These are phyloP conservation scores for Quercus dentata DNA, from an alignment of 306 rosid genomes.

Conservation along the genomic window DNA sequence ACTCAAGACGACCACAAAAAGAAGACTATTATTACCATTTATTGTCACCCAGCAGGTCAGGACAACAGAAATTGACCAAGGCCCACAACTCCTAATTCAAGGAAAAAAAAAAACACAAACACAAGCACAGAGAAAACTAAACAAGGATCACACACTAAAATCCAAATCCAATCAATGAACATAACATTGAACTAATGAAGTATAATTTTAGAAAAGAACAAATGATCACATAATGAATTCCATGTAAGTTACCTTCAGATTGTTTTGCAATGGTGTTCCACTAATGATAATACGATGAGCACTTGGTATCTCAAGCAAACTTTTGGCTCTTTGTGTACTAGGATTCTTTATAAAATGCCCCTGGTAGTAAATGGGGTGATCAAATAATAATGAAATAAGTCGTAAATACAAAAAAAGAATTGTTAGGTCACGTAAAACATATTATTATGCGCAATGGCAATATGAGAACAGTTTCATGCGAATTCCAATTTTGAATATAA, in stretches of 20 bases:
- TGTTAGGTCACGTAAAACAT: conserved; percentile 10
- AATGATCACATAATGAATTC: neutral
- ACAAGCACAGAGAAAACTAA: neutral
- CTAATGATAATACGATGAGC: conserved; percentile 80
- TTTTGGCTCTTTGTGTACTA: conserved; percentile 91
- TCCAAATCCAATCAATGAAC: neutral
- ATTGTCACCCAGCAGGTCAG: conserved; percentile 85
- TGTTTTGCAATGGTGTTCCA: conserved; percentile 91
- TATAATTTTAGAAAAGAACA: neutral
- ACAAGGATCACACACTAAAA: conserved; percentile 12
- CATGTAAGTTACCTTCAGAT: conserved; percentile 64
- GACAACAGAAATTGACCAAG: conserved; percentile 84
- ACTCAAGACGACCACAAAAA: conserved; percentile 5
- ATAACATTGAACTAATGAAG: neutral
- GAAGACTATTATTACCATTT: conserved; percentile 50
- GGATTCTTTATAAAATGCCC: conserved; percentile 97
- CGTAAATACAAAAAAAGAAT: too few relatives aligned
- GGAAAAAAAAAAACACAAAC: conserved; percentile 15
- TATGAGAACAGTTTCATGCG: neutral
- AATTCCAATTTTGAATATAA: neutral
- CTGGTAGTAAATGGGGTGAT: conserved; percentile 35
- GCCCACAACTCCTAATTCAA: conserved; percentile 87
- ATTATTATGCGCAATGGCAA: neutral
- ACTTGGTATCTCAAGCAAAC: conserved; percentile 87
- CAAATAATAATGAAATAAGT: conserved; percentile 1